Percentiles rank a stretch among this genome's conserved stretches.
phyloP scores from a whole-genome alignment of 768 basidiomycete genomes.

The Lentinus tigrinus region DNA sequence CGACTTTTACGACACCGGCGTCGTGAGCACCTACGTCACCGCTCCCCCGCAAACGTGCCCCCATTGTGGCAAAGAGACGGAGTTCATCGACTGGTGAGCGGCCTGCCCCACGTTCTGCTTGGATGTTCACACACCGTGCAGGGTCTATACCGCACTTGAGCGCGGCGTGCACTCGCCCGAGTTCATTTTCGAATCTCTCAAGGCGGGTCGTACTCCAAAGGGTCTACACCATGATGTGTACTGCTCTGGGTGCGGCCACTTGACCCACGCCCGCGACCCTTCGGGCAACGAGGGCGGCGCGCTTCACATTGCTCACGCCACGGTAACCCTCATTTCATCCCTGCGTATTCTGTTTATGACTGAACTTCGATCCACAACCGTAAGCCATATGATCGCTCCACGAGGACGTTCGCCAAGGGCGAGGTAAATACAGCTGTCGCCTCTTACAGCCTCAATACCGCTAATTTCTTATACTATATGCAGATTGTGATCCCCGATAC shows the following conservation, averaged over 20 bases:
- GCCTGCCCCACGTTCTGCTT: not conserved
- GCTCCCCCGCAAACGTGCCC: not conserved
- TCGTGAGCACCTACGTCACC: not conserved
- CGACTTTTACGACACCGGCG: constrained; percentile 2
- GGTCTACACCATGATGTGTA: constrained; percentile 18
- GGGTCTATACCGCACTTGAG: constrained; percentile 15
- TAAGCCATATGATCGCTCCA: constrained; percentile 3
- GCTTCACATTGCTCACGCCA: not conserved
- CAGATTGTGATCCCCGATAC: too few species aligned
- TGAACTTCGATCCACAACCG: not conserved
- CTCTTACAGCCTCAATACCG: too few species aligned
- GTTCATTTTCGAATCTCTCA: constrained; percentile 17
- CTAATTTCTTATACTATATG: too few species aligned
- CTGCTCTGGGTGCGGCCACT: constrained; percentile 16
- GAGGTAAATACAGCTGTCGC: not conserved
- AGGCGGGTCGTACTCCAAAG: constrained; percentile 4
- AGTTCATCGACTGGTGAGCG: constrained; percentile 17
- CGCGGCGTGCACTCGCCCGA: constrained; percentile 15
- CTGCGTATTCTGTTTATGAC: not conserved
- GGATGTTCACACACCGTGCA: not conserved
- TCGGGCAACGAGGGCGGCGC: constrained; percentile 7
- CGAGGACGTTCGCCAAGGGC: not conserved
- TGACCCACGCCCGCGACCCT: constrained; percentile 1
- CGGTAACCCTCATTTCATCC: not conserved
- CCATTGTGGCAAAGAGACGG: constrained; percentile 16